phyloP scores from a whole-genome alignment of 495 filamentous ascomycete genomes.

The Neurospora sp. region DNA sequence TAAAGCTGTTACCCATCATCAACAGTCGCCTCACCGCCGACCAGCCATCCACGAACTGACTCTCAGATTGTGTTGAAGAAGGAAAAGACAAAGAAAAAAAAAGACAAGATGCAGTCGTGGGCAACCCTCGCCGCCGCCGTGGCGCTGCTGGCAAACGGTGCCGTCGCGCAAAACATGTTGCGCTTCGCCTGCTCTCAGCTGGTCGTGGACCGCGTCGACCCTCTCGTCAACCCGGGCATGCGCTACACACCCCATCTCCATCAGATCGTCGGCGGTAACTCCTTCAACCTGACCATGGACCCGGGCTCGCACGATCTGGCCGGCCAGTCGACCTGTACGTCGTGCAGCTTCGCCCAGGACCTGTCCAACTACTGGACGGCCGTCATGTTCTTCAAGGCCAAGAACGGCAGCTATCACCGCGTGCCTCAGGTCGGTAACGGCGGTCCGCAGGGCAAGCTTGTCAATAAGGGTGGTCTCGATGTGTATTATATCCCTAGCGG shows the following conservation, averaged over 20 bases:
- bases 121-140: slow-evolving; percentile 34
- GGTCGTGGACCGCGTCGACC: slow-evolving; percentile 44
- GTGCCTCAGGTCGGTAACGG: slow-evolving; percentile 55
- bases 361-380: slow-evolving; percentile 77
- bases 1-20: too few relatives aligned
- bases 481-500: slow-evolving; percentile 36
- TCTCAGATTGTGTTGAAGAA: not conserved
- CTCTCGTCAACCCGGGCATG: slow-evolving; percentile 40
- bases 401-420: slow-evolving; percentile 61
- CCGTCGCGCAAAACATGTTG: slow-evolving; percentile 41
- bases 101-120: slow-evolving; percentile 39
- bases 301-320: slow-evolving; percentile 40
- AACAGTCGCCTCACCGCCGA: too few relatives aligned
- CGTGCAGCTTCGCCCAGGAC: slow-evolving; percentile 58
- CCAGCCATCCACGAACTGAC: too few relatives aligned
- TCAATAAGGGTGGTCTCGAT: slow-evolving; percentile 57
- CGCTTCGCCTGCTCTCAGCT: slow-evolving; percentile 49
- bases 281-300: slow-evolving; percentile 61
- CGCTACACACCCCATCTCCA: slow-evolving; percentile 42
- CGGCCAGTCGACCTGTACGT: slow-evolving; percentile 54
- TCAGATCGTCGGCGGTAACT: slow-evolving; percentile 49
- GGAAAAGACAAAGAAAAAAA: slow-evolving; percentile 9
- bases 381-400: slow-evolving; percentile 54
- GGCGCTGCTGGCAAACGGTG: slow-evolving; percentile 38
- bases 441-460: slow-evolving; percentile 46